Base-by-base conservation (phyloP, 352 stramenopile genomes). In the Globisporangium yorkense region DNA sequence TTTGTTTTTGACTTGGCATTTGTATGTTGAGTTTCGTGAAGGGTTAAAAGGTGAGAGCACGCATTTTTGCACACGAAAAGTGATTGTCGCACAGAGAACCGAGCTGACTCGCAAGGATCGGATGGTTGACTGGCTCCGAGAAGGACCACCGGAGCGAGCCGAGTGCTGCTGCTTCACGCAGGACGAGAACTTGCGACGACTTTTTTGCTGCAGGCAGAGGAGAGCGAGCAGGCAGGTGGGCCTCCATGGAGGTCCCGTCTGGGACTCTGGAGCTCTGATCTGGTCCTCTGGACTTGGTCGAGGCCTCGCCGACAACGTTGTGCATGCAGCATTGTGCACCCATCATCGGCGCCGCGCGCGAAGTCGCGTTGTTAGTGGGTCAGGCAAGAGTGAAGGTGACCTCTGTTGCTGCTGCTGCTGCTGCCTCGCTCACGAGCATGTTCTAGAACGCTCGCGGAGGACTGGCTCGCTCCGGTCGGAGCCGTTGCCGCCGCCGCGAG, bases 81-180 rank as follows among this genome's bases (percentile, higher is more conserved):
- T 6, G 5, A 24, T 48, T 48, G 43, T 48, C 43, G n/a, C 43
- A 48, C 41, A 12, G 2, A 16, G 6, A 21, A 21, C 16, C 12
- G 39, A 16, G 41, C 43, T 48, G 43, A 48, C 43, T 48, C 41
- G 41, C 41, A 46, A 46, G 18, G 37, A 43, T 43, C 37, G 37
- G 13, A 15, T 43, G 37, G 20, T 48, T 21, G 16, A 15, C 15
- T 21, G n/a, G n/a, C 5, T 15, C n/a, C 20, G 16, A 15, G 6
- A 47, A 47, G 43, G 7, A 48, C 43, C 43, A 48, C 43, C 43
- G 43, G 43, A 48, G 43, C 10, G 40, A 6, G 33, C 6, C 5
- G 33, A 10, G 6, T 37, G 33, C 33, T 37, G 33, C 33, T 37
- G 33, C 33, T 37, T 15, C 39, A 16, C 16, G 8, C 39, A 43